Percentiles rank a stretch among this genome's conserved stretches.
phyloP scores from a whole-genome alignment of 805 yeast genomes.

The Yarrowia porcina region DNA sequence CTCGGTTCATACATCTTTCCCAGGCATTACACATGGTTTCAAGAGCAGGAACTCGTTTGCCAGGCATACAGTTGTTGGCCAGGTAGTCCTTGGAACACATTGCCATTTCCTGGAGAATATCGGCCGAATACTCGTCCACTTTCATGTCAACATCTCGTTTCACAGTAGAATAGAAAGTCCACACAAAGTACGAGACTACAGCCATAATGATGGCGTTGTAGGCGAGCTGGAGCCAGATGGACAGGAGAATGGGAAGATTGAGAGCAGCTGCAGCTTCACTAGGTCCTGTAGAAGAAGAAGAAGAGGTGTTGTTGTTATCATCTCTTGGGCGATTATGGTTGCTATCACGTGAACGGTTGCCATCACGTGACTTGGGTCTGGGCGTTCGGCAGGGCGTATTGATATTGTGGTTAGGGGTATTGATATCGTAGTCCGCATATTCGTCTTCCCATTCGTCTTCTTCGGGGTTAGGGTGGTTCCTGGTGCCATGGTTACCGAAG shows the following conservation, averaged over 20 bases:
- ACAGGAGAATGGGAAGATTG: constrained; percentile 8
- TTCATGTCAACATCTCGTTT: constrained; percentile 67
- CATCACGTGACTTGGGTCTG: background rate
- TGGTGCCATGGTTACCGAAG: background rate
- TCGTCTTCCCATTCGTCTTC: constrained; percentile 20
- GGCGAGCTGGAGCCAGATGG: constrained; percentile 57
- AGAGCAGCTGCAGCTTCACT: background rate
- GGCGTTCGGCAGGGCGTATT: constrained; percentile 8
- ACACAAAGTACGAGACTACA: constrained; percentile 50
- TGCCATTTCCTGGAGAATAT: constrained; percentile 61
- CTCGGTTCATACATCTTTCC: constrained; percentile 79
- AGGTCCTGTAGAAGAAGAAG: background rate
- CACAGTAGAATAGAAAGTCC: constrained; percentile 53
- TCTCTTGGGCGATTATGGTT: no score
- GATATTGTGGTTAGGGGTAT: background rate
- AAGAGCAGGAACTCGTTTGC: constrained; percentile 70
- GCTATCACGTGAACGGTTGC: background rate
- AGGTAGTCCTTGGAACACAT: constrained; percentile 66
- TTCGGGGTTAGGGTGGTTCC: background rate
- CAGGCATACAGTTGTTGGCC: constrained; percentile 63
- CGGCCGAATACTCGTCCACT: constrained; percentile 58
- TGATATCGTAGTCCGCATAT: background rate
- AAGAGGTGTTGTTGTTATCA: background rate
- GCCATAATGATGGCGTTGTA: constrained; percentile 55
- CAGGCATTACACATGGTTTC: constrained; percentile 67